phyloP scores from a whole-genome alignment of 805 yeast genomes.

The Ogataea zsoltii region DNA sequence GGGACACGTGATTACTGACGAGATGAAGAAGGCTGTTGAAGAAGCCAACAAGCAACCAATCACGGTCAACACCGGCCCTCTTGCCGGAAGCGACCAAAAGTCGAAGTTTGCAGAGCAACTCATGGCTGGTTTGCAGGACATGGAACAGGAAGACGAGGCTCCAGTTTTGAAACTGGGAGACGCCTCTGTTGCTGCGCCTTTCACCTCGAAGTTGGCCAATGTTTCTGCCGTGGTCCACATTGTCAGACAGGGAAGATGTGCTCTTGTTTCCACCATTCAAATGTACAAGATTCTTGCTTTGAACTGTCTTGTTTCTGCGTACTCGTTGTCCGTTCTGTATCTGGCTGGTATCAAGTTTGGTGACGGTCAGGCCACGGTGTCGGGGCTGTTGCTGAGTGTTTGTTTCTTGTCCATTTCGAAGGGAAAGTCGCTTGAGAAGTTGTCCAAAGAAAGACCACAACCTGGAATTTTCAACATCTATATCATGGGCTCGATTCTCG shows the following conservation, averaged over 20 bases:
- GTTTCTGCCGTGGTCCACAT: conserved; percentile 92
- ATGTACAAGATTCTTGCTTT: conserved; percentile 98
- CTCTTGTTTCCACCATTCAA: conserved; percentile 94
- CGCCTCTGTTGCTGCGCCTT: conserved; percentile 99
- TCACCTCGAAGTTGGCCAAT: conserved; percentile 89
- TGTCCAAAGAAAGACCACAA: conserved; percentile 94
- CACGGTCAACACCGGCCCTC: conserved; percentile 11
- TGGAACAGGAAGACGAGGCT: conserved; percentile 73
- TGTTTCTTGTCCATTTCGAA: conserved; percentile 95
- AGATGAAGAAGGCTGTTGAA: conserved; percentile 60
- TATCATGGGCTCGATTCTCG: conserved; percentile 96
- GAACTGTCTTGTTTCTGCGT: conserved; percentile 95
- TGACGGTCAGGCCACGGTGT: conserved; percentile 95
- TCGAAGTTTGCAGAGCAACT: conserved; percentile 62
- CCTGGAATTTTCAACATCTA: conserved; percentile 93
- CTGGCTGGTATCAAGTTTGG: conserved; percentile 98
- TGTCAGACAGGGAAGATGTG: conserved; percentile 97
- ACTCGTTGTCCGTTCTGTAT: conserved; percentile 89
- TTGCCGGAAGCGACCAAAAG: conserved; percentile 34
- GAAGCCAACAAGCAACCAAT: conserved; percentile 40
- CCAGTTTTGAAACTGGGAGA: conserved; percentile 95
- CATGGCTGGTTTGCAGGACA: conserved; percentile 51
- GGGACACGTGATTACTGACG: conserved; percentile 79
- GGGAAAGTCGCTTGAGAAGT: conserved; percentile 84
- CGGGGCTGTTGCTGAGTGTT: conserved; percentile 88